Base-by-base conservation (phyloP, 441 rosid species). In the Capsella rubella region DNA sequence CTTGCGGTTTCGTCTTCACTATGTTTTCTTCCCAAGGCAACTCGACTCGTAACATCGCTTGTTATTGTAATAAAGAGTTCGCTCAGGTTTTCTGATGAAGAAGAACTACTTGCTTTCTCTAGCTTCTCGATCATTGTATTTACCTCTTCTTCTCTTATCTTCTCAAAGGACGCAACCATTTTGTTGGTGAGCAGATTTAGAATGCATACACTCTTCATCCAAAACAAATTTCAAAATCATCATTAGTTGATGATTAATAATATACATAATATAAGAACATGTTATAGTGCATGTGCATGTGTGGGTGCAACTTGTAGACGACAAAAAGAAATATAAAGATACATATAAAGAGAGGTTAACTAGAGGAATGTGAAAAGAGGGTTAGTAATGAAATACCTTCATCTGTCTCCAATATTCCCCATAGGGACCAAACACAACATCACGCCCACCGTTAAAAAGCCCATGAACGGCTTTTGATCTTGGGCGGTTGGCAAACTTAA, bases 341-440 rank as follows among this genome's bases (percentile, higher is more conserved):
- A 2, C 0, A 29, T 31, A 31, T 31, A 37, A 8, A 9, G 9
- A 37, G 11, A 37, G 10, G 42, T 10, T 37, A 37, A 8, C 21
- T 18, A 37, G 16, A 42, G 47, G 9, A 46, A 46, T 7, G 6
- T 6, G 15, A 46, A 15, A 46, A 14, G 3, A 40, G 2, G 25
- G 25, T 21, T 34, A 16, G 15, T 25, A 27, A 2, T 58, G 1
- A 68, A 29, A 6, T 59, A 59, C 74, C 74, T 69, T 85, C 62
- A 82, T 72, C 43, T 83, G 79, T 49, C 87, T 80, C 89, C 91
- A 87, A 52, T 85, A 84, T 47, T 80, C 86, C 8, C 89, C 85
- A 39, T 87, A 79, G 7, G 86, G 86, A 14, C 87, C 83, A 39
- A 43, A 6, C 1, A 82, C 14, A 29, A 85, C 53, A 63, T 82